Conservation (phyloP, 164 flowering plant species). For the Chimonanthus praecox region DNA sequence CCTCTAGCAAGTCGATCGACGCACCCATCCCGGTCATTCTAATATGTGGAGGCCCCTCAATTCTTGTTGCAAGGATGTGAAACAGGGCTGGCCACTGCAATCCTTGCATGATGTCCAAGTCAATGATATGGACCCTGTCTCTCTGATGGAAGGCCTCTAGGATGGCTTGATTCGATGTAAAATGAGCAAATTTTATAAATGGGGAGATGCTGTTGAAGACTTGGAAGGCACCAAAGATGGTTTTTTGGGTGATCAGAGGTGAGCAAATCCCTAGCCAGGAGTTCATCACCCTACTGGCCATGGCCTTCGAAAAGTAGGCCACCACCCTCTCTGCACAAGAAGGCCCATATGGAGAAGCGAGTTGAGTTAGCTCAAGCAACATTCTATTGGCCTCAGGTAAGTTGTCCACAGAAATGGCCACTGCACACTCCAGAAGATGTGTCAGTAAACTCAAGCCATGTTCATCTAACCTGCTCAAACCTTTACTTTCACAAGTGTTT, state of each 20-base stretch:
- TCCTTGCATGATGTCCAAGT: slow-evolving; percentile 80
- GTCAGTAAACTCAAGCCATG: slow-evolving; percentile 38
- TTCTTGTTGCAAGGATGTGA: slow-evolving; percentile 59
- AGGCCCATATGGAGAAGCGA: slow-evolving; percentile 57
- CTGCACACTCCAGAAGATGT: slow-evolving; percentile 61
- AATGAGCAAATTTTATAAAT: slow-evolving; percentile 64
- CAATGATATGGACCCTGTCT: slow-evolving; percentile 61
- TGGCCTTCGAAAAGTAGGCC: slow-evolving; percentile 65
- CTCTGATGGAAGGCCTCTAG: slow-evolving; percentile 55
- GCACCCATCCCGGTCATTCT: slow-evolving; percentile 62
- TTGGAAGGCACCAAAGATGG: slow-evolving; percentile 44
- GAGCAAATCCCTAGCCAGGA: slow-evolving; percentile 63
- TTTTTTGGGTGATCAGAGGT: slow-evolving; percentile 43
- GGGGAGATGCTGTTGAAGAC: slow-evolving; percentile 57
- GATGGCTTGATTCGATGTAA: slow-evolving; percentile 82
- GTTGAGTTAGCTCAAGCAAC: slow-evolving; percentile 60
- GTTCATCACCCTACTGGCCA: slow-evolving; percentile 62
- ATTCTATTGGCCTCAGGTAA: slow-evolving; percentile 57
- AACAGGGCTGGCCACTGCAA: slow-evolving; percentile 77
- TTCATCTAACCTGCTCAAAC: slow-evolving; percentile 26
- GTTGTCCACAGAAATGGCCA: slow-evolving; percentile 64
- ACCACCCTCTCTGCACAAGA: slow-evolving; percentile 69
- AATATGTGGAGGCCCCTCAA: slow-evolving; percentile 60
- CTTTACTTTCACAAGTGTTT: slow-evolving; percentile 1
- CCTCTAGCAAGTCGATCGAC: slow-evolving; percentile 39